These are phyloP conservation scores for Saccharum hybrid DNA, from an alignment of 202 grass and related monocot genomes.

Conservation along the genomic window DNA sequence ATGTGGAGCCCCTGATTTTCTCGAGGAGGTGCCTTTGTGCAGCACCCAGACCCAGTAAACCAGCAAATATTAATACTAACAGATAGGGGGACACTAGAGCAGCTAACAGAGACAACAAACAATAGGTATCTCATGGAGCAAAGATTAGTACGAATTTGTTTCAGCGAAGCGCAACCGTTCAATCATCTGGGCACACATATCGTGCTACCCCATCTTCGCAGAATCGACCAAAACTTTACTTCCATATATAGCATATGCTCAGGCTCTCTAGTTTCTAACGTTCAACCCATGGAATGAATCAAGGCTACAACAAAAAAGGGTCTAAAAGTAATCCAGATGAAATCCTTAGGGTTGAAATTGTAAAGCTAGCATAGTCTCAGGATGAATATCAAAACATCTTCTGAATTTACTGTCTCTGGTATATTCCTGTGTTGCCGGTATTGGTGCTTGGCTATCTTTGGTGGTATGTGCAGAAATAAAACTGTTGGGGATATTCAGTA, in stretches of 20 bases:
- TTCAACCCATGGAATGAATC: conserved; percentile 19
- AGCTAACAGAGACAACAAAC: background rate
- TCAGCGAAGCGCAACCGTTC: background rate
- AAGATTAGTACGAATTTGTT: background rate
- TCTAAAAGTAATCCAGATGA: background rate
- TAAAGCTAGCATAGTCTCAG: conserved; percentile 2
- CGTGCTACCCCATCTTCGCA: background rate
- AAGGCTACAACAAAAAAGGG: background rate
- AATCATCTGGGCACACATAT: background rate
- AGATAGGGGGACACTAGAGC: background rate
- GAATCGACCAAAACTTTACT: background rate
- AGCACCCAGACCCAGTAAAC: background rate
- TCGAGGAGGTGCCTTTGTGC: background rate
- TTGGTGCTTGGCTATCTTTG: conserved; percentile 38
- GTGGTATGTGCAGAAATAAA: conserved; percentile 45
- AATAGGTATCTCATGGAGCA: background rate
- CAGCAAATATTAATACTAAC: background rate
- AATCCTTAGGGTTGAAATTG: conserved; percentile 17
- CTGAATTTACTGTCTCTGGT: conserved; percentile 36
- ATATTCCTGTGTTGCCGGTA: conserved; percentile 28
- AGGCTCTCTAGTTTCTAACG: background rate
- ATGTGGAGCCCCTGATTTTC: background rate
- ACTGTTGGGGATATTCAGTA: conserved; percentile 41
- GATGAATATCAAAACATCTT: conserved; percentile 32
- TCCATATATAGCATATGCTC: conserved; percentile 1